Evolutionary conservation across 345 rosid genomes (phyloP).

Genomic region (Ricinus communis): DNA sequence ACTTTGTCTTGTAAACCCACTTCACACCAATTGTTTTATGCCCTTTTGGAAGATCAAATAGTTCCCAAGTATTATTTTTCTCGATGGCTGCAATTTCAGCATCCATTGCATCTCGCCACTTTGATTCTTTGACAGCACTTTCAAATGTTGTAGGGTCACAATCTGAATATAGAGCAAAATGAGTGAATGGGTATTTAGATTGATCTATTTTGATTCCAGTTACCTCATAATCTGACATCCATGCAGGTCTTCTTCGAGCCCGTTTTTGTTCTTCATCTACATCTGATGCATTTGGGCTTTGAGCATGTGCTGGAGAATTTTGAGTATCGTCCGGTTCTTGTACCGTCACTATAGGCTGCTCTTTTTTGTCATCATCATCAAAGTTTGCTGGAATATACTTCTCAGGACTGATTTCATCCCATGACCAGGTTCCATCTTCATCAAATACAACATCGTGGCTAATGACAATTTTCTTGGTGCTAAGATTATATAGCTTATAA

Average conservation of each 20-base stretch:
- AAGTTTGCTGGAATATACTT: background rate
- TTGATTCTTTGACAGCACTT: background rate
- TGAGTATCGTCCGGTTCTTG: no score
- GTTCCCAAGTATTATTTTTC: background rate
- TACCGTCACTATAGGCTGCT: no score
- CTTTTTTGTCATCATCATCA: background rate
- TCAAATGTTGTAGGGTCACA: background rate
- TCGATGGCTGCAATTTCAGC: background rate
- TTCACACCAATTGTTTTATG: background rate
- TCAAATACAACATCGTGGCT: background rate
- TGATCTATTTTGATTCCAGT: background rate
- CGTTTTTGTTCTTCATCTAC: no score
- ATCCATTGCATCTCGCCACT: background rate
- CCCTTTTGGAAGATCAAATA: background rate
- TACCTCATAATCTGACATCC: background rate
- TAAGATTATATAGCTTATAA: background rate
- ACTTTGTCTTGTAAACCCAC: slow-evolving; percentile 5
- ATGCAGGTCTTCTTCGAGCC: background rate
- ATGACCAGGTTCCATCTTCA: background rate
- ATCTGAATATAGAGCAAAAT: background rate
- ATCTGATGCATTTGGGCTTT: no score
- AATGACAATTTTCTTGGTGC: background rate
- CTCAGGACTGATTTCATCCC: background rate
- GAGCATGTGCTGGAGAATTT: no score
- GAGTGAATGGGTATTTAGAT: background rate